Evolutionary conservation across 2,329 filamentous ascomycete genomes (phyloP), one percentile per base, ranked within the genome.

Genomic region (Zelopaecilomyces penicillatus): DNA sequence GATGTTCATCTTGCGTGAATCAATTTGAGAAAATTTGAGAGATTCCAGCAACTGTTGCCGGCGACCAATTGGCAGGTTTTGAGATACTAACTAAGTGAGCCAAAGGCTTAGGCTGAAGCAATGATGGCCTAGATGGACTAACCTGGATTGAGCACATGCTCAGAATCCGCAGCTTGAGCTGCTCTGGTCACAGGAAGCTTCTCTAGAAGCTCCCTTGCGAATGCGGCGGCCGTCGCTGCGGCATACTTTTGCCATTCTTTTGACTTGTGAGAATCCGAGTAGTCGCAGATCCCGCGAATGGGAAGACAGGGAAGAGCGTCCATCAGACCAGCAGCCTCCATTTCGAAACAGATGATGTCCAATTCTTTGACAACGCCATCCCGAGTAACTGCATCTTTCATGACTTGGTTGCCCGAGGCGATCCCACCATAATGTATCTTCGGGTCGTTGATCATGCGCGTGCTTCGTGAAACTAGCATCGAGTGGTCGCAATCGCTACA

Each of bases 1-100:
- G n/a, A 52, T 53, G 4, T 19, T 49, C 1, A 33, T 26, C 4
- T 49, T 42, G 1, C 49, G 49, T 5, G 50, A 36, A 12, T 49
- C 39, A 1, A 54, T 52, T 27, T 53, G 47, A 1, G 32, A 42
- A 9, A 55, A 55, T 4, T 9, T 33, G 8, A 54, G 26, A 1
- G 51, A 53, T 3, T 52, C 32, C 3, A 48, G 34, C 8, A 53
- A 31, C 5, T 9, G 33, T 27, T 32, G 12, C 31, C 41, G 38
- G 5, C 32, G 32, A 26, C 1, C 11, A 33, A 7, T 2, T 6
- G 11, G 2, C 6, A 11, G 8, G 6, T 31, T n/a, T 40, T 40
- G 26, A 40, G 30, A 6, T 1, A 31, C 9, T n/a, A 6, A 19
- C 7, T 8, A 11, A 26, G 29, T 29, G 29, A 31, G 28, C n/a